Evolutionary conservation across 1,284 basidiomycete genomes (phyloP).

Genomic region (Austroboletus novae-zelandiae): DNA sequence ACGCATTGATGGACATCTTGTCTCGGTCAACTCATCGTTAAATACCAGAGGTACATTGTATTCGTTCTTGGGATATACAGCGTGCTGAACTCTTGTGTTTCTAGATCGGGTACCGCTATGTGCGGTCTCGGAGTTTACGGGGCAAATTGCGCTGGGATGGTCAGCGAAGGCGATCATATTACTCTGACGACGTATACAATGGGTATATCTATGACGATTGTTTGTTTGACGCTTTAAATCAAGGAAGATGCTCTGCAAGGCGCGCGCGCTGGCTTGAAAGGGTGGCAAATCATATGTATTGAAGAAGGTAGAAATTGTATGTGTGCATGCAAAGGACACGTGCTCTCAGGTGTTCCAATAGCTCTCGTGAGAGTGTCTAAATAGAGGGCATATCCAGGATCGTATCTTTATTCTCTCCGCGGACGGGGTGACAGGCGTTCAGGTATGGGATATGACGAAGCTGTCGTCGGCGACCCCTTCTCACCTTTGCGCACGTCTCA

Average conservation of each 20-base stretch:
- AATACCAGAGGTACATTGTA: conserved; percentile 38
- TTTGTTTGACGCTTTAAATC: no score
- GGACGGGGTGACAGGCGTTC: conserved; percentile 3
- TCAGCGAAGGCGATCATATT: not conserved
- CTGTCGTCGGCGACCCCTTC: not conserved
- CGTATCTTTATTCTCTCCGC: conserved; percentile 14
- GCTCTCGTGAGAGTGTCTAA: conserved; percentile 5
- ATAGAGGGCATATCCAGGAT: not conserved
- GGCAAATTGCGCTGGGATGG: conserved; percentile 18
- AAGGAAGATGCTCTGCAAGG: no score
- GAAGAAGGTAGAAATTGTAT: no score
- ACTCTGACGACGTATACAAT: not conserved
- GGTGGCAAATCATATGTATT: not conserved
- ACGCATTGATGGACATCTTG: conserved; percentile 33
- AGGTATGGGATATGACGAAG: conserved; percentile 12
- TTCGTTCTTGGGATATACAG: not conserved
- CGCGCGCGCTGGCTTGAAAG: no score
- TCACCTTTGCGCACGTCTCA: conserved; percentile 4
- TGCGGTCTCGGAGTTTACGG: conserved; percentile 23
- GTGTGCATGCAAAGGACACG: conserved; percentile 5
- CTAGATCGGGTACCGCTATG: conserved; percentile 8
- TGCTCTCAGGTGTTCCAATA: conserved; percentile 1
- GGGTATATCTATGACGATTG: no score
- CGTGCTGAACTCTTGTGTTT: not conserved
- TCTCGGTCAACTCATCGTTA: conserved; percentile 40